A percentile compares a stretch with the other conserved stretches of the same genome.
phyloP scores from a whole-genome alignment of 495 filamentous ascomycete species.

The Tetracladium marchalianum region DNA sequence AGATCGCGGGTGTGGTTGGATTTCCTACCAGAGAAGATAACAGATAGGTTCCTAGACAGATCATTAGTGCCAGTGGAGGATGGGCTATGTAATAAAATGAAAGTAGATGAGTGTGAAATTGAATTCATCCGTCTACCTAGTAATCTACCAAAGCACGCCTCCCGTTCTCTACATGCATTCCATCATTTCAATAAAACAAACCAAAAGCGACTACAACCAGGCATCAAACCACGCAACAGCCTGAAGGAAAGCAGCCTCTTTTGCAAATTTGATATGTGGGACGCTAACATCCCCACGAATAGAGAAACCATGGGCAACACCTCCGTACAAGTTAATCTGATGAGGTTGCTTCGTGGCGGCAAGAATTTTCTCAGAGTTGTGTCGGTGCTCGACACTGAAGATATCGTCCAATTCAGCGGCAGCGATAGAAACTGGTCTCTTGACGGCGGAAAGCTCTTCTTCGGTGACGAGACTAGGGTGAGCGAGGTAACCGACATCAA shows the following conservation, averaged over 20 bases:
- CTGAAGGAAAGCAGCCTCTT: constrained; percentile 79
- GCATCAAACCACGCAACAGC: constrained; percentile 69
- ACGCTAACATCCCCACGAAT: constrained; percentile 56
- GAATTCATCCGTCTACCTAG: neutral
- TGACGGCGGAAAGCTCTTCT: constrained; percentile 63
- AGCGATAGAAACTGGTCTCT: constrained; percentile 63
- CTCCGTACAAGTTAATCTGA: constrained; percentile 73
- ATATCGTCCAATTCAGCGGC: constrained; percentile 72
- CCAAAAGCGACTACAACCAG: no score
- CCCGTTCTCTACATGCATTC: neutral
- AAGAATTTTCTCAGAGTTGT: constrained; percentile 42
- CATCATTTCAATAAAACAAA: constrained; percentile 12
- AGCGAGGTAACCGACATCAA: constrained; percentile 56
- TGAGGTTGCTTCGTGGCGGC: constrained; percentile 55
- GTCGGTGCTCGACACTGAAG: constrained; percentile 67
- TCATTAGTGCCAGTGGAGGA: constrained; percentile 48
- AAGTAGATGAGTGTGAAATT: neutral
- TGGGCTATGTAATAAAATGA: constrained; percentile 11
- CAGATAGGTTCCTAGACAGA: constrained; percentile 55
- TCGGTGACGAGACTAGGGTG: constrained; percentile 70
- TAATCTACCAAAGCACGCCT: neutral
- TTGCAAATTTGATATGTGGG: constrained; percentile 58
- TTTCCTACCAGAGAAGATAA: constrained; percentile 42
- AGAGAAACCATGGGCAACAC: constrained; percentile 72
- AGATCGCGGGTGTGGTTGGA: constrained; percentile 45